Evolutionary conservation across 352 stramenopile genomes (phyloP), one percentile per base, ranked within the genome.

Genomic region (Pythium biforme): DNA sequence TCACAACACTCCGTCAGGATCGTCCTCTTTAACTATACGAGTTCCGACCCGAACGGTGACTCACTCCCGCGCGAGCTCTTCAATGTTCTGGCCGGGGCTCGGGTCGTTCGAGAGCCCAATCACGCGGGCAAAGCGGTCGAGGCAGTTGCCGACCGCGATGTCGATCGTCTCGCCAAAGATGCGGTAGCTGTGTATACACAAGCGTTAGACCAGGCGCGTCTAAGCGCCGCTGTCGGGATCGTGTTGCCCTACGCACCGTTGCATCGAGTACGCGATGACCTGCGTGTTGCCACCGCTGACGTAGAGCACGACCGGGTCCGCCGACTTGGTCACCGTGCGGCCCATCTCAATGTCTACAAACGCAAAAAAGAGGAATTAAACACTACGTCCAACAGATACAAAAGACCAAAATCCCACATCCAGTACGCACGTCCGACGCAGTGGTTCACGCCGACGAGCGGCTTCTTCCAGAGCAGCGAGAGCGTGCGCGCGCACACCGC

Each of bases 131-230:
- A 99, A 99, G 31, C 97, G 87, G 83, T 99, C 98, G 41, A 99
- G 81, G 74, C 97, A 99, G 80, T 99, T 99, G 34, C 98, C 98
- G 23, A 99, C 96, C 5, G 98, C 97, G 65, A 99, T 99, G 81
- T 99, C 98, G 73, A 99, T 99, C 12, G 98, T 99, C 81, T 99
- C 98, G 29, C 98, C 98, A 77, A 99, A 99, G 56, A 99, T 99
- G 39, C 96, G 85, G 74, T 99, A 99, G 49, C 95, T 89, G 31
- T 25, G 34, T 17, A 64, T 37, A 19, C 19, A 53, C 20, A 31
- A 53, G 22, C 46, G 11, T 31, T 14, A 57, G n/a, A n/a, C 22
- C 0, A 15, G 4, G n/a, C 33, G 15, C 20, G 17, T 23, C 31
- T 57, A n/a, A n/a, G n/a, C n/a, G n/a, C n/a, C n/a, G n/a, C n/a